phyloP scores from a whole-genome alignment of 208 protist genomes.

The Polymyxa betae region DNA sequence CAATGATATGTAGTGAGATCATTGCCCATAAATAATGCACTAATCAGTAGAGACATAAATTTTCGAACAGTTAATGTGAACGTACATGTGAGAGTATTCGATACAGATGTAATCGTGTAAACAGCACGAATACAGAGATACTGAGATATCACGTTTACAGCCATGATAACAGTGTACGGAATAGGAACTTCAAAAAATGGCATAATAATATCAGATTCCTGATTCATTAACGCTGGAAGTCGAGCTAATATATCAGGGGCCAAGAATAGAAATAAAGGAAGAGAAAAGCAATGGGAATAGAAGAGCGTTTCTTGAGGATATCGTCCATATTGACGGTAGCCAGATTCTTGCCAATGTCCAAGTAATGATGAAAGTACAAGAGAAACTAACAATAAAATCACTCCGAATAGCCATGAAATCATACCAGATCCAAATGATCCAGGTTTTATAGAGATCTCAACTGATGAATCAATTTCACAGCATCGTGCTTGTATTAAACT shows the following conservation, averaged over 20 bases:
- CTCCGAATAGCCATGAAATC: not conserved
- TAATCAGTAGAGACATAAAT: constrained; percentile 16
- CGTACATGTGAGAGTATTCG: constrained; percentile 15
- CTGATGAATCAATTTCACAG: constrained; percentile 21
- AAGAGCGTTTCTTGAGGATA: constrained; percentile 24
- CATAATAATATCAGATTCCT: not conserved
- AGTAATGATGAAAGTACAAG: constrained; percentile 12
- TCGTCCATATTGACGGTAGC: constrained; percentile 24
- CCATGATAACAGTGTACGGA: not conserved
- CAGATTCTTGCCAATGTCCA: constrained; percentile 23
- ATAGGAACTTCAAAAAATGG: not conserved
- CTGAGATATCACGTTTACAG: constrained; percentile 3
- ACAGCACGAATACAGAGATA: constrained; percentile 12
- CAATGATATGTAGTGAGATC: not conserved
- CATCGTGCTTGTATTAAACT: not conserved
- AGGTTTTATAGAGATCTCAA: not conserved
- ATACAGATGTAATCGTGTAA: not conserved
- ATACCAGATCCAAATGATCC: not conserved
- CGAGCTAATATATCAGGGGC: not conserved
- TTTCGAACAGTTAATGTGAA: constrained; percentile 32
- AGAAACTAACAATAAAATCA: constrained; percentile 15
- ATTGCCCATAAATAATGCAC: constrained; percentile 15
- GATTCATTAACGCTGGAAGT: not conserved
- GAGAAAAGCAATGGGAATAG: constrained; percentile 3
- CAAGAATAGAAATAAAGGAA: constrained; percentile 32